Percentiles rank a stretch among this genome's conserved stretches.
Conservation (phyloP, 371 early-diverging fungal species). For the Sporodiniella umbellata region DNA sequence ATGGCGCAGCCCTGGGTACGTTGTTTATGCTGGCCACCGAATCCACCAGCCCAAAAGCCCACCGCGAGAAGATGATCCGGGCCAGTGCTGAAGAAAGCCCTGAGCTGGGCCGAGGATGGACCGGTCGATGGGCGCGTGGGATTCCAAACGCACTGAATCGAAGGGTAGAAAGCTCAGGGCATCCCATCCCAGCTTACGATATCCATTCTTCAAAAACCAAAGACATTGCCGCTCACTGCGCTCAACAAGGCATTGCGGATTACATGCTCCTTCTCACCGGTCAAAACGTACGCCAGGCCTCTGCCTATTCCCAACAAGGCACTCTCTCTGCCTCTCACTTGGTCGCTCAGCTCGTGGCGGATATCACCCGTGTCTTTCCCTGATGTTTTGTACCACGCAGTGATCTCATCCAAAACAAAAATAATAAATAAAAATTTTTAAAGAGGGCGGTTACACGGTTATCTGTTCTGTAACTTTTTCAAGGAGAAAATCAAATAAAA, state of each 20-base stretch:
- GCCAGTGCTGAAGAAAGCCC: conserved; percentile 8
- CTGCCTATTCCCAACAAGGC: conserved; percentile 31
- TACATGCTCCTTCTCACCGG: conserved; percentile 37
- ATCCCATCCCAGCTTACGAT: conserved; percentile 30
- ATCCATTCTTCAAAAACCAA: conserved; percentile 41
- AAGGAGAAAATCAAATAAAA: not conserved
- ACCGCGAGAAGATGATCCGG: conserved; percentile 22
- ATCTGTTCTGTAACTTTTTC: not conserved
- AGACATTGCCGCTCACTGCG: conserved; percentile 34
- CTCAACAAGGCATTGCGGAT: conserved; percentile 17
- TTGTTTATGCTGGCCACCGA: conserved; percentile 39
- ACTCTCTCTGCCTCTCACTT: conserved; percentile 27
- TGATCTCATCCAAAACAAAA: too few relatives aligned
- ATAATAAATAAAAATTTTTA: not conserved
- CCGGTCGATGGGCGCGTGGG: conserved; percentile 35
- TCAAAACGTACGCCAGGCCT: conserved; percentile 20
- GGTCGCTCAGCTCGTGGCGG: conserved; percentile 23
- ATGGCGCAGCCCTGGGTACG: conserved; percentile 39
- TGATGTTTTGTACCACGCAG: too few relatives aligned
- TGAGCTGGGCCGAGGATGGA: conserved; percentile 26
- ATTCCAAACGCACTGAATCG: conserved; percentile 35
- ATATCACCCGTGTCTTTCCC: too few relatives aligned
- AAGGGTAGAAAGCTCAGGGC: conserved; percentile 16
- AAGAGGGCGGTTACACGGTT: not conserved
- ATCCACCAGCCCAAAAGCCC: conserved; percentile 25